Conservation (phyloP, 148 eudicot species). For the Euryodendron excelsum region DNA sequence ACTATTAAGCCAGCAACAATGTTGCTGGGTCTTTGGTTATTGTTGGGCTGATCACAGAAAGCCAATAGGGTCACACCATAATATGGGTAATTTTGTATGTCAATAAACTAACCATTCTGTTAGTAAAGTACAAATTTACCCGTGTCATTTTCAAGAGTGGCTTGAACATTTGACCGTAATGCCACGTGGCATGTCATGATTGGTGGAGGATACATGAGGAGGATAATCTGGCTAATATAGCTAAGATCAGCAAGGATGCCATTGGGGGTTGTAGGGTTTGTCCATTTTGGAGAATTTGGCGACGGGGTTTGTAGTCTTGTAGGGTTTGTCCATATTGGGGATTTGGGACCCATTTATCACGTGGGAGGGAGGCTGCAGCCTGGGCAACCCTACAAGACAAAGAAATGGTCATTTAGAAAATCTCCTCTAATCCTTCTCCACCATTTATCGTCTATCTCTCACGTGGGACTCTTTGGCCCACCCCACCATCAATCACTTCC, state of each 20-base stretch:
- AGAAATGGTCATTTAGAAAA: slow-evolving; percentile 33
- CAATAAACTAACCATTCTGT: neutral
- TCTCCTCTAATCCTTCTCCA: slow-evolving; percentile 83
- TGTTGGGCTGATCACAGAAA: too few species aligned
- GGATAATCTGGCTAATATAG: slow-evolving; percentile 14
- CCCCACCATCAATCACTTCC: too few species aligned
- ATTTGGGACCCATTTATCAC: slow-evolving; percentile 24
- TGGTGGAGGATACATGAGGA: slow-evolving; percentile 6
- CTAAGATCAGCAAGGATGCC: too few species aligned
- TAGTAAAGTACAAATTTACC: neutral
- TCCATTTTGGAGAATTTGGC: slow-evolving; percentile 16
- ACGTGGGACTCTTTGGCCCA: slow-evolving; percentile 71
- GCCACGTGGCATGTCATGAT: slow-evolving; percentile 14
- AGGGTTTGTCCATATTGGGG: slow-evolving; percentile 11
- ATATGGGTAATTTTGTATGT: too few species aligned
- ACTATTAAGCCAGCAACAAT: too few species aligned
- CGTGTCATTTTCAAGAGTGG: neutral
- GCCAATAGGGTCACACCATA: too few species aligned
- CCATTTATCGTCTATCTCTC: slow-evolving; percentile 73
- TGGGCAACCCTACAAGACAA: slow-evolving; percentile 24
- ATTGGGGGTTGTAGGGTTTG: neutral
- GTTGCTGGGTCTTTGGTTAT: too few species aligned
- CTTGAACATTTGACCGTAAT: neutral
- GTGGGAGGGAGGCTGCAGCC: slow-evolving; percentile 25
- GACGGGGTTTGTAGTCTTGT: too few species aligned